These are phyloP conservation scores for Mycena haematopus DNA, from an alignment of 768 basidiomycete species.

Conservation along the genomic window DNA sequence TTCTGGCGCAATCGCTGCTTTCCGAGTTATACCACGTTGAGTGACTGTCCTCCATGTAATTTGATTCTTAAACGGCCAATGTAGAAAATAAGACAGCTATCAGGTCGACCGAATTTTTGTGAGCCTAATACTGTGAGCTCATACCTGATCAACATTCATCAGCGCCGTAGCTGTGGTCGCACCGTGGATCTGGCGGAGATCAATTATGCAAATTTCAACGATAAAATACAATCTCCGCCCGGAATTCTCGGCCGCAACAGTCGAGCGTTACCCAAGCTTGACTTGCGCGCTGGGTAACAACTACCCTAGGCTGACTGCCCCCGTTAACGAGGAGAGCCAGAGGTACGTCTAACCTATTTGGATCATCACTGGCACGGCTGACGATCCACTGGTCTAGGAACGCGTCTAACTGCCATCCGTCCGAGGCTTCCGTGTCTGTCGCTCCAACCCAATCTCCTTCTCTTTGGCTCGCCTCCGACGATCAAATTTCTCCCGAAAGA, in stretches of 20 bases:
- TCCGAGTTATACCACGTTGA: constrained; percentile 1
- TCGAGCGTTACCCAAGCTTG: constrained; percentile 17
- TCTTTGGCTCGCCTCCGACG: not conserved
- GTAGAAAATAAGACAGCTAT: not conserved
- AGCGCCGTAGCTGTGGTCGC: no score
- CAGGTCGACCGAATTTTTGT: not conserved
- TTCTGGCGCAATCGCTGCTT: not conserved
- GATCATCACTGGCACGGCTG: not conserved
- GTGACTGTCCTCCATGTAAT: not conserved
- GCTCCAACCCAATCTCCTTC: not conserved
- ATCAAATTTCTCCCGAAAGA: not conserved
- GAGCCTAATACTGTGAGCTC: no score
- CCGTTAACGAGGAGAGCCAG: not conserved
- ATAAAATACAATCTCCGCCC: constrained; percentile 1
- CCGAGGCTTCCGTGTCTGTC: not conserved
- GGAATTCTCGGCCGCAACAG: not conserved
- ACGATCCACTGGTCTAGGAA: not conserved
- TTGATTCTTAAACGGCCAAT: constrained; percentile 2
- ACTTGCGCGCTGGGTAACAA: constrained; percentile 10
- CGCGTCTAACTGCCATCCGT: not conserved
- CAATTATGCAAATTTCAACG: not conserved
- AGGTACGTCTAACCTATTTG: not conserved
- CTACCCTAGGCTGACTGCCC: constrained; percentile 2
- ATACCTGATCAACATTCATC: not conserved
- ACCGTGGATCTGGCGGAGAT: not conserved